These are phyloP conservation scores for Cyclotella cryptica DNA, from an alignment of 108 stramenopile genomes.

Conservation along the genomic window DNA sequence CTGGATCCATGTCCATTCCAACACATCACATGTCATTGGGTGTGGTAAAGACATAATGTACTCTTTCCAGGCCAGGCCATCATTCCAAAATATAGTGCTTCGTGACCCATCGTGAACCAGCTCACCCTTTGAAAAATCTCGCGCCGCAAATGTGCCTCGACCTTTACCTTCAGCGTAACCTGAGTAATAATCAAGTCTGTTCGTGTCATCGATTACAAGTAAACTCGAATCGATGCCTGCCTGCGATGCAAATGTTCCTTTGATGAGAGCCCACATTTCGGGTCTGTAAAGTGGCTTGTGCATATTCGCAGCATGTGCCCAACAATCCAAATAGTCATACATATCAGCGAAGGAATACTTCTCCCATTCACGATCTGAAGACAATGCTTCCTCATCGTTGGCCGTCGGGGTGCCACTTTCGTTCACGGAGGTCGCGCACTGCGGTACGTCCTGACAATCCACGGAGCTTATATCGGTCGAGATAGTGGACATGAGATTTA, in stretches of 20 bases:
- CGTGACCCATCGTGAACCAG: conserved; percentile 35
- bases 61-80: conserved; percentile 8
- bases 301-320: neutral
- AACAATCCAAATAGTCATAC: conserved; percentile 23
- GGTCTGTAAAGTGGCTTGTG: conserved; percentile 16
- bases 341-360: neutral
- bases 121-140: conserved; percentile 34
- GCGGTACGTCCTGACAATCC: too few relatives aligned
- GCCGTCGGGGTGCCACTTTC: neutral
- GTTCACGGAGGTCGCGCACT: neutral
- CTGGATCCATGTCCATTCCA: conserved; percentile 44
- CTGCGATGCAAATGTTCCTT: neutral
- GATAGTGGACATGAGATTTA: too few relatives aligned
- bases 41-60: conserved; percentile 28
- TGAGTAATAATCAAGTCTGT: conserved; percentile 7
- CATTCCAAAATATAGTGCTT: conserved; percentile 15
- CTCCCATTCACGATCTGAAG: conserved; percentile 1
- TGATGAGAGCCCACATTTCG: conserved; percentile 5
- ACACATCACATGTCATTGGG: conserved; percentile 34
- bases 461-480: too few relatives aligned
- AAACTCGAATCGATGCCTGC: conserved; percentile 1
- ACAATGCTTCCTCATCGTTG: neutral
- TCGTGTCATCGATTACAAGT: conserved; percentile 6
- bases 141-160: conserved; percentile 31
- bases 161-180: conserved; percentile 15